Base-by-base conservation (phyloP, 257 asterid species). In the Nyctanthes arbortristis region DNA sequence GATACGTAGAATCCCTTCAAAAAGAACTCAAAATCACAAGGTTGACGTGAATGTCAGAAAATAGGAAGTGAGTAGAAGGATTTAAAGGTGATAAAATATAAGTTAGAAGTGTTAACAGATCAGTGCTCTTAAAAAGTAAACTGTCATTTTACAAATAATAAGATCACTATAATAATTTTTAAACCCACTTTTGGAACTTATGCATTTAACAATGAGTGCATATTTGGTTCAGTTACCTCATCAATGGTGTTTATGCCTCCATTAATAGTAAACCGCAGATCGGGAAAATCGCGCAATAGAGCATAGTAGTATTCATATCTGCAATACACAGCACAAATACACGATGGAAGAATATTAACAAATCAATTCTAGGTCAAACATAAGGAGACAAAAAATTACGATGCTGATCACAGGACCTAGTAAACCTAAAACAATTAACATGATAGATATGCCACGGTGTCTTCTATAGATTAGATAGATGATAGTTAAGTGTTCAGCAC, bases 291-390 rank as follows among this genome's bases (percentile, higher is more conserved):
- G 52, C 98, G 98, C 78, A 87, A 85, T 30, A 93, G 92, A 66
- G 96, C 98, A 84, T 91, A 93, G 85, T 75, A 93, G 85, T 80
- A 93, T 82, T 93, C 98, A 34, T 91, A 93, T 82, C 98, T 91
- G 86, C 79, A 80, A 56, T 22, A 52, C 10, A n/a, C 9, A 9
- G 22, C 24, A 7, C 3, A 24, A 52, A 12, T 18, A 18, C 57
- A 20, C 27, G 31, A 31, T 20, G 30, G 30, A 22, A 52, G 31
- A 52, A 11, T 24, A 4, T 29, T 52, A 24, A 52, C 24, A 52
- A 52, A 22, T 31, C 29, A 47, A 64, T 56, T 36, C 33, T 31
- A 58, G 66, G 16, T 33, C 64, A 45, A 69, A 34, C 6, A 30
- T 28, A 63, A 30, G 70, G 54, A 56, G 20, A 73, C 57, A 31